These are phyloP conservation scores for Termitomyces sp. DNA, from an alignment of 768 basidiomycete species.

Conservation along the genomic window DNA sequence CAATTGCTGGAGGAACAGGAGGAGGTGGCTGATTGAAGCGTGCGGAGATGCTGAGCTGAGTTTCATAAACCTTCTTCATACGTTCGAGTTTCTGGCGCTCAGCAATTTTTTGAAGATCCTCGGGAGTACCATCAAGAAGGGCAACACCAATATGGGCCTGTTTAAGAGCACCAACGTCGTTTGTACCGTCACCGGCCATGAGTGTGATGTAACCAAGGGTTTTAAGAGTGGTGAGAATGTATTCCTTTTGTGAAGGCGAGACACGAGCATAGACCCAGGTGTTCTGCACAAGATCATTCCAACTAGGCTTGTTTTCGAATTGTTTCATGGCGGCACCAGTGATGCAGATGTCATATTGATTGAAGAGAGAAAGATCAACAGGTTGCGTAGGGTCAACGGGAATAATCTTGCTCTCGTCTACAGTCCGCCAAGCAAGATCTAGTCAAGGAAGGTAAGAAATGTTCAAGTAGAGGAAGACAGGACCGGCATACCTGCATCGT, in stretches of 20 bases:
- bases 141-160: conserved; percentile 98
- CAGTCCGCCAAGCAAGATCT: conserved; percentile 91
- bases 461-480: not conserved
- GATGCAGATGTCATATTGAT: conserved; percentile 92
- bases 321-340: conserved; percentile 93
- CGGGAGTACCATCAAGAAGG: conserved; percentile 11
- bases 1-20: conserved; percentile 84
- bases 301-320: conserved; percentile 63
- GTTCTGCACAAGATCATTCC: conserved; percentile 82
- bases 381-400: conserved; percentile 77
- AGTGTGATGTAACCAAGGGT: conserved; percentile 86
- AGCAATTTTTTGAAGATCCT: conserved; percentile 9
- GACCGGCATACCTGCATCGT: conserved; percentile 54
- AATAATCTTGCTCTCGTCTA: conserved; percentile 89
- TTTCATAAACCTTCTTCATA: conserved; percentile 89
- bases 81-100: conserved; percentile 50
- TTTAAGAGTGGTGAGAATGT: conserved; percentile 88
- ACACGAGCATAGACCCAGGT: conserved; percentile 99
- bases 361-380: conserved; percentile 71
- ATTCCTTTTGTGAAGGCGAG: conserved; percentile 93
- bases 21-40: conserved; percentile 93
- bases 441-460: not conserved
- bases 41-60: conserved; percentile 83
- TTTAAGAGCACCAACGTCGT: conserved; percentile 97
- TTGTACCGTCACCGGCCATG: conserved; percentile 99